Evolutionary conservation across 2,329 filamentous ascomycete genomes (phyloP), one percentile per base, ranked within the genome.

Genomic region (Decorospora gaudefroyi): DNA sequence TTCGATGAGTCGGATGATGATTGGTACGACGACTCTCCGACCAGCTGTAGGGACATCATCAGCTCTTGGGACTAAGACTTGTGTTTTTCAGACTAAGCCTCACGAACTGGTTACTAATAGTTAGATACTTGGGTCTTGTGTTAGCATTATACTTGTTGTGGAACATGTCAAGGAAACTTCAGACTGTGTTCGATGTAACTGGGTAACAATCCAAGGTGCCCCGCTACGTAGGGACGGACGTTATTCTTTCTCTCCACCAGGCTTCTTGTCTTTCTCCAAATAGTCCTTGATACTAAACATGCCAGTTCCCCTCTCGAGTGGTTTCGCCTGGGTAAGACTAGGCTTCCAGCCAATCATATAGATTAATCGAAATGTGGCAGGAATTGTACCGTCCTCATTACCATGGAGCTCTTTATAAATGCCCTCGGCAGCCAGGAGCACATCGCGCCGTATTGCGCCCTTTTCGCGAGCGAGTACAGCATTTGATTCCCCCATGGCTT

Each of bases 281-380:
- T 96, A 77, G 69, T 97, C 91, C 70, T 93, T 95, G 51, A 99
- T 78, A 70, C 88, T 96, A 28, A 96, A 75, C 65, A 96, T 79
- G 7, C 89, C 93, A 53, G 86, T 95, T 0, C 93, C 93, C 56
- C 93, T 82, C 55, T 85, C 74, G 45, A 97, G 73, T 4, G 93
- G 91, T 71, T 92, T 78, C 2, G 85, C 78, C 72, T 97, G 91
- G 39, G 85, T 82, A 19, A 81, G 79, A 2, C 88, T 86, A 56
- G 91, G 88, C 67, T 92, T 95, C 93, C 93, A 99, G 0, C 93
- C 93, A 71, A 99, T 99, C 91, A 97, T 96, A 71, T 93, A 96
- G 50, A 99, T 96, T 59, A 96, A 80, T 57, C 93, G 81, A 67
- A 96, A 99, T 0, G 93, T 99, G 1, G 93, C 93, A 1, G 93